Percentiles rank a stretch among this genome's conserved stretches.
phyloP scores from a whole-genome alignment of 352 stramenopile species.

The Thalassiosira allenii region DNA sequence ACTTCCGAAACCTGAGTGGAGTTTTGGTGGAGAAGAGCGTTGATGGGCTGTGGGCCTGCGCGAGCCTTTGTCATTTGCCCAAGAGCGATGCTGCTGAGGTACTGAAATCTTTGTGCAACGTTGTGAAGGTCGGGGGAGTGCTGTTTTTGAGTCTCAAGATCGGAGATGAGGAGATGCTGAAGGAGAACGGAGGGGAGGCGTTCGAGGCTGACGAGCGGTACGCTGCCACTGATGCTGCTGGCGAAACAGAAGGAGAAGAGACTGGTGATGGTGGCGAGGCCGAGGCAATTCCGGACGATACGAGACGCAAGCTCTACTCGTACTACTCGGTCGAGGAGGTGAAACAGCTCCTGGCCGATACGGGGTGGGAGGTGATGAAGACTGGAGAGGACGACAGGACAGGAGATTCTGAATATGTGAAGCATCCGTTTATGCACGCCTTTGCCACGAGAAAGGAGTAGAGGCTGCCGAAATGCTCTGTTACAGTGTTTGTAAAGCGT shows the following conservation, averaged over 20 bases:
- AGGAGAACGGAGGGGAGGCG: slow-evolving; percentile 17
- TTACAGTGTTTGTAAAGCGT: too few relatives aligned
- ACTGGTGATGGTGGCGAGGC: too few relatives aligned
- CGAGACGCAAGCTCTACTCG: slow-evolving; percentile 32
- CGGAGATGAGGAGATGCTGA: not conserved
- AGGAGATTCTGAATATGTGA: slow-evolving; percentile 14
- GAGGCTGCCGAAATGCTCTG: too few relatives aligned
- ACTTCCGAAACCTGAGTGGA: slow-evolving; percentile 22
- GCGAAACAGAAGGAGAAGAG: not conserved
- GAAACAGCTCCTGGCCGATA: slow-evolving; percentile 12
- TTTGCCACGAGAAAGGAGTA: slow-evolving; percentile 31
- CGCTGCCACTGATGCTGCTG: not conserved
- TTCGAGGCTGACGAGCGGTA: slow-evolving; percentile 25
- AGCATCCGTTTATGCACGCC: slow-evolving; percentile 31
- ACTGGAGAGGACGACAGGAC: slow-evolving; percentile 27
- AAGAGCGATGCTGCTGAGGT: slow-evolving; percentile 21
- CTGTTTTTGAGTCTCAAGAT: slow-evolving; percentile 41
- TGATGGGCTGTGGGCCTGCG: slow-evolving; percentile 42
- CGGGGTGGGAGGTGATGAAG: slow-evolving; percentile 37
- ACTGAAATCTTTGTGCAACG: slow-evolving; percentile 6
- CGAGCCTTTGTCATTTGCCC: slow-evolving; percentile 39
- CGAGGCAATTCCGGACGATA: slow-evolving; percentile 7
- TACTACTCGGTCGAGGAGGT: slow-evolving; percentile 38
- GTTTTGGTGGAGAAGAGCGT: slow-evolving; percentile 22
- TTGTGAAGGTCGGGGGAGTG: slow-evolving; percentile 35